Evolutionary conservation across 2,329 filamentous ascomycete genomes (phyloP).

Genomic region (Coniochaeta ligniaria): DNA sequence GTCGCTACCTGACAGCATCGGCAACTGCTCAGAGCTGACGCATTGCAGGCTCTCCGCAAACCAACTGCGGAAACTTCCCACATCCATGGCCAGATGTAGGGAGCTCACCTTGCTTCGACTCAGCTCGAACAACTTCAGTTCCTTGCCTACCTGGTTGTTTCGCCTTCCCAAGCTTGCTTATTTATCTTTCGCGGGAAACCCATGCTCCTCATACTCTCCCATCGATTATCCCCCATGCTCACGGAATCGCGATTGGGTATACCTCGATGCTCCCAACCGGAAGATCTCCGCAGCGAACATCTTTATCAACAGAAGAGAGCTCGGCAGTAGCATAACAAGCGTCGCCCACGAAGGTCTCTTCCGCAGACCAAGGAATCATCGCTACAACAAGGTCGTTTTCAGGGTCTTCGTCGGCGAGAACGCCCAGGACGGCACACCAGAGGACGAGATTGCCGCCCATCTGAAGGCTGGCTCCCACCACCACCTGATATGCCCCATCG

Average conservation of each 20-base stretch:
- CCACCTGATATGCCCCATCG: conserved; percentile 37
- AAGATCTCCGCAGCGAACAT: neutral
- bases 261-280: neutral
- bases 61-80: conserved; percentile 28
- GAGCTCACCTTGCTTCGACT: conserved; percentile 36
- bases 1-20: conserved; percentile 31
- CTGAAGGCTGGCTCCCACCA: conserved; percentile 36
- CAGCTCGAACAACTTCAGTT: conserved; percentile 30
- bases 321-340: conserved; percentile 39
- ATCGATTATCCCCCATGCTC: neutral
- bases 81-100: conserved; percentile 33
- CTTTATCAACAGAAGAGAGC: conserved; percentile 10
- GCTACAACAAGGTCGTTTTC: conserved; percentile 31
- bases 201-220: conserved; percentile 19
- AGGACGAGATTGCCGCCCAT: conserved; percentile 41
- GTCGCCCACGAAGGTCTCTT: conserved; percentile 34
- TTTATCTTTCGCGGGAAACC: conserved; percentile 39
- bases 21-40: conserved; percentile 32
- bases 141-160: conserved; percentile 35
- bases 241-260: neutral
- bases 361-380: conserved; percentile 18
- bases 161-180: conserved; percentile 36
- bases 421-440: conserved; percentile 37
- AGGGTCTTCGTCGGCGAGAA: conserved; percentile 41
- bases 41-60: conserved; percentile 45